Conservation (phyloP, 2,329 filamentous ascomycete species). For the Nemania bipapillata region DNA sequence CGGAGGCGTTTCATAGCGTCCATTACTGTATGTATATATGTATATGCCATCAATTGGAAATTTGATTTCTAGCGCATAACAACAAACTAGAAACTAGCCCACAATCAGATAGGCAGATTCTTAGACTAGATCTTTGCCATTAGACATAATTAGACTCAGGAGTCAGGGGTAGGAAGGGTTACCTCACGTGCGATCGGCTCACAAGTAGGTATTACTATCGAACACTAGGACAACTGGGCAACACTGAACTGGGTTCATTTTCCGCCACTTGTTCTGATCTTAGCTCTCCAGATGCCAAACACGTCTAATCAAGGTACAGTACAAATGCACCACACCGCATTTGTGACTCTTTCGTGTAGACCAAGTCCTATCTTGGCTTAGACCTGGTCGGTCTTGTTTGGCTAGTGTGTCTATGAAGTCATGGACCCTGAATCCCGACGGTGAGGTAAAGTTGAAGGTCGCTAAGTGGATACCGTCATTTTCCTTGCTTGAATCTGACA, state of each 20-base stretch:
- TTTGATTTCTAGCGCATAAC: background rate
- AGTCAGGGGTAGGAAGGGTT: background rate
- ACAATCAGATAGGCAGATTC: background rate
- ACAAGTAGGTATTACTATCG: background rate
- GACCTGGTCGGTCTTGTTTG: constrained; percentile 15
- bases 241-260: constrained; percentile 9
- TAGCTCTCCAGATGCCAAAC: background rate
- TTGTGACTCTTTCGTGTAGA: constrained; percentile 29
- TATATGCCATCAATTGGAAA: constrained; percentile 5
- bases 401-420: constrained; percentile 35
- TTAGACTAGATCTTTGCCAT: background rate
- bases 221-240: background rate
- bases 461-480: constrained; percentile 36
- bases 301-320: constrained; percentile 13
- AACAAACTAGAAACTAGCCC: background rate
- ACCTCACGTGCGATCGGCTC: background rate
- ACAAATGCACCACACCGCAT: constrained; percentile 32
- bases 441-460: constrained; percentile 27
- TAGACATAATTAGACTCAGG: constrained; percentile 1
- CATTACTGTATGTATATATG: no score
- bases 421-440: constrained; percentile 39
- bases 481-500: constrained; percentile 30
- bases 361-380: constrained; percentile 12
- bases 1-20: constrained; percentile 3
- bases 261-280: background rate